These are phyloP conservation scores for Cyamopsis tetragonoloba DNA, from an alignment of 306 rosid species.

Conservation along the genomic window DNA sequence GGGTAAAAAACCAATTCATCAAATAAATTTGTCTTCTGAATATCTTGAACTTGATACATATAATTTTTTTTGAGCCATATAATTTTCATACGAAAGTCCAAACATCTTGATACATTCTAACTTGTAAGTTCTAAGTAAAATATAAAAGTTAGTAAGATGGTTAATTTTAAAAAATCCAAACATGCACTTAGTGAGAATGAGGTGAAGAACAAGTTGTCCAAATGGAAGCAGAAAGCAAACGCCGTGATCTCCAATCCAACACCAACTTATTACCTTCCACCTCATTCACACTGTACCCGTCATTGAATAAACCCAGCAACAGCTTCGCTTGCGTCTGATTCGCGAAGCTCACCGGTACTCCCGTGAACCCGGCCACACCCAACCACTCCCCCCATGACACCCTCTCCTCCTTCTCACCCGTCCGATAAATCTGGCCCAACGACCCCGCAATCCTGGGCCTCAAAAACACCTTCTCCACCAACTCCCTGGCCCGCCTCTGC, in stretches of 20 bases:
- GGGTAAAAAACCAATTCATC: no score
- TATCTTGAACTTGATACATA: no score
- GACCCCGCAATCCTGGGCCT: constrained; percentile 66
- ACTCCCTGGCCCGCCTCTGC: constrained; percentile 55
- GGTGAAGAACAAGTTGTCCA: constrained; percentile 51
- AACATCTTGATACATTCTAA: no score
- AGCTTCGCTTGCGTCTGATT: constrained; percentile 81
- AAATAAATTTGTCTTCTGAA: no score
- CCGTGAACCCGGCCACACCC: constrained; percentile 41
- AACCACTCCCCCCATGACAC: constrained; percentile 63
- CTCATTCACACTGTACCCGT: constrained; percentile 74
- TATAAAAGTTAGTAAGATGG: no score
- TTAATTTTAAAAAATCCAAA: no score
- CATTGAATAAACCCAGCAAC: constrained; percentile 65
- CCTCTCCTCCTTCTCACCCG: constrained; percentile 22
- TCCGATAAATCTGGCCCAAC: constrained; percentile 48
- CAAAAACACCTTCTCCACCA: constrained; percentile 76
- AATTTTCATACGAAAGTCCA: no score
- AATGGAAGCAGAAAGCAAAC: constrained; percentile 68
- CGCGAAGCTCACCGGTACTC: constrained; percentile 53
- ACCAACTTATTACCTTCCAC: constrained; percentile 47
- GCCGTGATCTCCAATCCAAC: constrained; percentile 72
- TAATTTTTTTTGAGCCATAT: no score
- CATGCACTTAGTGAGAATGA: no score
- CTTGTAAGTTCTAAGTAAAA: no score